Percentiles rank a stretch among this genome's conserved stretches.
Evolutionary conservation across 2,329 filamentous ascomycete species (phyloP).

Genomic region (Cucurbitaria berberidis): DNA sequence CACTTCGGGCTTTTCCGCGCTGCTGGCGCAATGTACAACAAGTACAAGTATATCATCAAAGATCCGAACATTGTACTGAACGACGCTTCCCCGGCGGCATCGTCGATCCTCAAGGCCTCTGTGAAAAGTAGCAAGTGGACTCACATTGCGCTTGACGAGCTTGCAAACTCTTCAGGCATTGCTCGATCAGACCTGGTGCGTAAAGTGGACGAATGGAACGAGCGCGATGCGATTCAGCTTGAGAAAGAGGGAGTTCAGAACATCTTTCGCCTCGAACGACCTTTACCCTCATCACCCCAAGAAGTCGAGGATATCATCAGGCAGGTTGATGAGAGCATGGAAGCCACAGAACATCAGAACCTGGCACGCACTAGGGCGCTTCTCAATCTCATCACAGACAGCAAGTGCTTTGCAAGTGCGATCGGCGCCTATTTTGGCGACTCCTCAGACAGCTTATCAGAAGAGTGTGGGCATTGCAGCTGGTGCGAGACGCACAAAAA

Average conservation of each 20-base stretch:
- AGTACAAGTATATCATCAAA: constrained; percentile 57
- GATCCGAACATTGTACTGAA: constrained; percentile 42
- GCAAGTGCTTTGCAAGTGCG: constrained; percentile 58
- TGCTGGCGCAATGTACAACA: constrained; percentile 62
- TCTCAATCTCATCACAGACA: constrained; percentile 60
- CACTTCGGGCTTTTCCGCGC: constrained; percentile 62
- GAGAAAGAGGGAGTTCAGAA: constrained; percentile 60
- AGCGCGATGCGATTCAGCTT: constrained; percentile 58
- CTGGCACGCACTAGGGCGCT: constrained; percentile 59
- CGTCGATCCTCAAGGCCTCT: constrained; percentile 53
- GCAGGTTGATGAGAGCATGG: constrained; percentile 59
- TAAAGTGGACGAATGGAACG: constrained; percentile 62
- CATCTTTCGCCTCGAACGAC: constrained; percentile 59
- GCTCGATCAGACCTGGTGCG: constrained; percentile 58
- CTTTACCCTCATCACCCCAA: constrained; percentile 52
- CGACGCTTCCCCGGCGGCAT: constrained; percentile 53
- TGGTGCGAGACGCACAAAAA: constrained; percentile 49
- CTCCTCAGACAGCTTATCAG: constrained; percentile 46
- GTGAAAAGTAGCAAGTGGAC: constrained; percentile 53
- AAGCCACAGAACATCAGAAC: constrained; percentile 60
- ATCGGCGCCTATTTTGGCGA: constrained; percentile 67
- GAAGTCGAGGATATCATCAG: constrained; percentile 56
- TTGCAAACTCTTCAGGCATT: constrained; percentile 42
- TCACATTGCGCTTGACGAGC: constrained; percentile 57
- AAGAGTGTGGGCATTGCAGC: constrained; percentile 63